phyloP scores from a whole-genome alignment of 2,329 filamentous ascomycete species.

The Fusarium mundagurra region DNA sequence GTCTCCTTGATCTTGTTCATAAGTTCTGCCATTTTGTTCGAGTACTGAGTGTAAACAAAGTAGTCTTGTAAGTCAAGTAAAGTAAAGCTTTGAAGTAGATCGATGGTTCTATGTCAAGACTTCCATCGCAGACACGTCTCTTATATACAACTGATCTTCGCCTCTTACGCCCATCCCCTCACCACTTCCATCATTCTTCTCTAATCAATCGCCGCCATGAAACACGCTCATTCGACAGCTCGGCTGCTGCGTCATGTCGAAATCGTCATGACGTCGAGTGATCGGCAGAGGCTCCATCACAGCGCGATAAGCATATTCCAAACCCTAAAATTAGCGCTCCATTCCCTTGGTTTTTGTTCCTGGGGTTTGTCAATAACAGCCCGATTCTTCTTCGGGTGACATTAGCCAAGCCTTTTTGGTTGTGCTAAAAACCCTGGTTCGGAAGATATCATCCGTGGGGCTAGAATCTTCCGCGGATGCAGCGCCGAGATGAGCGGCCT shows the following conservation, averaged over 20 bases:
- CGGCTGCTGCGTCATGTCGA: conserved; percentile 26
- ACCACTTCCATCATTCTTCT: conserved; percentile 8
- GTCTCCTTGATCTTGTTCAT: conserved; percentile 38
- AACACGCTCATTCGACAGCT: conserved; percentile 2
- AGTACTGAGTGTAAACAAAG: background rate
- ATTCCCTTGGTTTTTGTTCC: conserved; percentile 9
- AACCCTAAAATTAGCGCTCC: conserved; percentile 21
- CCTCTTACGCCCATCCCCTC: background rate
- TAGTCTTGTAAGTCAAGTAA: background rate
- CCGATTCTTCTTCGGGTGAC: background rate
- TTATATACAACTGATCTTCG: background rate
- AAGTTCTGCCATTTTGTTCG: conserved; percentile 23
- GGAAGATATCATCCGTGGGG: conserved; percentile 16
- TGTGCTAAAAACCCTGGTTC: background rate
- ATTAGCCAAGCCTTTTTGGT: conserved; percentile 14
- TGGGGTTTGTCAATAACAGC: background rate
- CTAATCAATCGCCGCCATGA: background rate
- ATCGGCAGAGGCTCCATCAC: conserved; percentile 15
- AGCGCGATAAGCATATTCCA: conserved; percentile 33
- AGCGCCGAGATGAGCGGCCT: background rate
- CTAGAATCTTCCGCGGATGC: background rate
- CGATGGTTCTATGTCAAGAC: background rate
- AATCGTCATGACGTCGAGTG: conserved; percentile 28
- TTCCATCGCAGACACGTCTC: background rate
- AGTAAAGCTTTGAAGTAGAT: background rate